A percentile compares a stretch with the other conserved stretches of the same genome.
These are phyloP conservation scores for Geotrichum klebahnii DNA, from an alignment of 1,139 yeast genomes.

Conservation along the genomic window DNA sequence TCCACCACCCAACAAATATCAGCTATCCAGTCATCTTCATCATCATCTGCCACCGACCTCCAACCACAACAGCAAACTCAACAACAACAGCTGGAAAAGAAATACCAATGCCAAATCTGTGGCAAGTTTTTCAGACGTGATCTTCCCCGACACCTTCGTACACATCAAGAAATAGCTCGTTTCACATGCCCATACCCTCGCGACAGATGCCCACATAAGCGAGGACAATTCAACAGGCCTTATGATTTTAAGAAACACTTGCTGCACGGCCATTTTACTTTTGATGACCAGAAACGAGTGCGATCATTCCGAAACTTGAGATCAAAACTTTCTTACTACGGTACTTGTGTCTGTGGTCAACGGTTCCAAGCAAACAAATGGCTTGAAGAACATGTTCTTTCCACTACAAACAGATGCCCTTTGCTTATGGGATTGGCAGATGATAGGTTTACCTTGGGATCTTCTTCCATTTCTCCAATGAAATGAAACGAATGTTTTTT, in stretches of 20 bases:
- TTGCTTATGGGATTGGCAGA: constrained; percentile 17
- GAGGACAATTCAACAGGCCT: constrained; percentile 63
- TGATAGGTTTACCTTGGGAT: constrained; percentile 1
- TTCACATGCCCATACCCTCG: constrained; percentile 59
- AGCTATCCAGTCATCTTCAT: neutral
- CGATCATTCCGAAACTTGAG: constrained; percentile 51
- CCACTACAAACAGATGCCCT: constrained; percentile 27
- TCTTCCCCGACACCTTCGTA: constrained; percentile 61
- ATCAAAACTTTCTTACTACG: constrained; percentile 52
- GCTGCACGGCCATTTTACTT: constrained; percentile 57
- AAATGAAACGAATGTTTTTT: neutral
- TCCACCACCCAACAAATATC: neutral
- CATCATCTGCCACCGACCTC: neutral
- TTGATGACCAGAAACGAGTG: constrained; percentile 45
- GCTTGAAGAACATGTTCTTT: constrained; percentile 55
- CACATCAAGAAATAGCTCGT: constrained; percentile 58
- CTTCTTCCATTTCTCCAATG: constrained; percentile 6
- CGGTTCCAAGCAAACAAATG: constrained; percentile 51
- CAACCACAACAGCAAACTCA: neutral
- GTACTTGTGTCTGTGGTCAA: constrained; percentile 57
- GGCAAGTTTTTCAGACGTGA: constrained; percentile 59
- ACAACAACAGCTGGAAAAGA: constrained; percentile 23
- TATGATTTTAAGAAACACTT: constrained; percentile 67
- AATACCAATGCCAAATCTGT: constrained; percentile 50
- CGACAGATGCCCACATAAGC: constrained; percentile 54